phyloP scores from a whole-genome alignment of 2,329 filamentous ascomycete genomes.

The Aspergillus niger region DNA sequence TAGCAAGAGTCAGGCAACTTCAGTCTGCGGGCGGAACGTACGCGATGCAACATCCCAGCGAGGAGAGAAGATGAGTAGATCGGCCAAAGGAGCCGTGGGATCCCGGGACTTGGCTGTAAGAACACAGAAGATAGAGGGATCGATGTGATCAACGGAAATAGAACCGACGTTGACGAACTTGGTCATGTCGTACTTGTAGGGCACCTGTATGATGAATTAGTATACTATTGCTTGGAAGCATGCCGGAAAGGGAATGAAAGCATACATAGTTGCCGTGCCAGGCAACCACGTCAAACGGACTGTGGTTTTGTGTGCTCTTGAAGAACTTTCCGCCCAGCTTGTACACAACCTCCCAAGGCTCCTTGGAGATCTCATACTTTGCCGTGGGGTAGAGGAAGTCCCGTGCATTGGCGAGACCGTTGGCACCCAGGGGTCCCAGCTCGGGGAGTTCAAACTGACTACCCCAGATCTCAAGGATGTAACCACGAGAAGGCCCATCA shows the following conservation, averaged over 20 bases:
- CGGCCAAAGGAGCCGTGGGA: constrained; percentile 36
- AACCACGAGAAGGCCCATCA: constrained; percentile 63
- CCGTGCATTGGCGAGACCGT: constrained; percentile 64
- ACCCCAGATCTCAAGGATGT: constrained; percentile 68
- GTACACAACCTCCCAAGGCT: constrained; percentile 60
- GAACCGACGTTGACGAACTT: constrained; percentile 45
- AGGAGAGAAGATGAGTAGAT: constrained; percentile 45
- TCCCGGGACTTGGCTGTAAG: constrained; percentile 44
- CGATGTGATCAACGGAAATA: constrained; percentile 44
- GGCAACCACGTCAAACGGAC: constrained; percentile 70
- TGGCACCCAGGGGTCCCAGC: constrained; percentile 66
- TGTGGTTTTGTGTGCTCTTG: constrained; percentile 62
- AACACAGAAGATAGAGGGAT: constrained; percentile 46
- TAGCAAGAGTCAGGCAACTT: neutral
- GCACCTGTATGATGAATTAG: constrained; percentile 25
- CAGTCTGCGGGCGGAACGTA: constrained; percentile 19
- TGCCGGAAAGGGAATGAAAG: neutral
- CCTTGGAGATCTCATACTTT: constrained; percentile 57
- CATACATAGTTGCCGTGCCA: constrained; percentile 68
- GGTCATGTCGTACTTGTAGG: constrained; percentile 46
- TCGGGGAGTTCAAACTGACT: constrained; percentile 67
- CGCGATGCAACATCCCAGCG: constrained; percentile 44
- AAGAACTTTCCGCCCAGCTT: constrained; percentile 66
- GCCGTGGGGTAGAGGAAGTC: constrained; percentile 68
- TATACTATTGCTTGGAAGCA: neutral